Percentiles rank a stretch among this genome's conserved stretches.
phyloP scores from a whole-genome alignment of 1,139 yeast genomes.

The Sugiyamaella neomexicana region DNA sequence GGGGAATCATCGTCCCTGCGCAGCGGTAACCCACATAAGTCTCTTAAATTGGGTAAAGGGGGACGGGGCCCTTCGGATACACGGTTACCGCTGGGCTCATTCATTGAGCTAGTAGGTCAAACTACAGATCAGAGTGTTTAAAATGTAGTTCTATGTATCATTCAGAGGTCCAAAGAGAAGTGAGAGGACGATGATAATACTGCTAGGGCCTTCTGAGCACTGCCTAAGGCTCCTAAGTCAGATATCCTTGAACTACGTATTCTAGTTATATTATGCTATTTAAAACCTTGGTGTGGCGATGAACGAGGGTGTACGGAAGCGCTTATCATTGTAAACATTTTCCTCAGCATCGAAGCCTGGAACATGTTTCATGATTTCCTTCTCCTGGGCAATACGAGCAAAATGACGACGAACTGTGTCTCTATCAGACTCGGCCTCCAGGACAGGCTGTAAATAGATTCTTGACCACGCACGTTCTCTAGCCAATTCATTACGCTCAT shows the following conservation, averaged over 20 bases:
- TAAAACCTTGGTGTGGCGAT: conserved; percentile 36
- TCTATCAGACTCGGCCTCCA: conserved; percentile 82
- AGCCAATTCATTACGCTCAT: conserved; percentile 70
- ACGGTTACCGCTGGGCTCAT: too few relatives aligned
- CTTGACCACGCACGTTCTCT: conserved; percentile 82
- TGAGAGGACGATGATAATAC: too few relatives aligned
- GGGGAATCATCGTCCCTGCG: not conserved
- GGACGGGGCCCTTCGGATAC: not conserved
- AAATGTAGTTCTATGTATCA: too few relatives aligned
- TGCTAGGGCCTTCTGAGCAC: too few relatives aligned
- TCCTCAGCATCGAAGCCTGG: conserved; percentile 58
- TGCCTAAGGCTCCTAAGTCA: not conserved
- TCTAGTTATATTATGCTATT: conserved; percentile 11
- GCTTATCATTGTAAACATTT: conserved; percentile 48
- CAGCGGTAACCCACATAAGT: not conserved
- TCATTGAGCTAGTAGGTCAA: too few relatives aligned
- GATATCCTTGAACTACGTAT: not conserved
- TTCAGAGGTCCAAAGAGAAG: too few relatives aligned
- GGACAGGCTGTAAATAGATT: conserved; percentile 68
- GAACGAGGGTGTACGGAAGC: conserved; percentile 42
- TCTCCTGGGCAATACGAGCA: conserved; percentile 70
- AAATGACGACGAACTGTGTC: conserved; percentile 70
- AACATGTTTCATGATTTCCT: conserved; percentile 57
- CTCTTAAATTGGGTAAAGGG: not conserved
- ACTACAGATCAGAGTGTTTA: too few relatives aligned